Evolutionary conservation across 495 filamentous ascomycete species (phyloP), one percentile per base, ranked within the genome.

Genomic region (Emericellopsis terricola): DNA sequence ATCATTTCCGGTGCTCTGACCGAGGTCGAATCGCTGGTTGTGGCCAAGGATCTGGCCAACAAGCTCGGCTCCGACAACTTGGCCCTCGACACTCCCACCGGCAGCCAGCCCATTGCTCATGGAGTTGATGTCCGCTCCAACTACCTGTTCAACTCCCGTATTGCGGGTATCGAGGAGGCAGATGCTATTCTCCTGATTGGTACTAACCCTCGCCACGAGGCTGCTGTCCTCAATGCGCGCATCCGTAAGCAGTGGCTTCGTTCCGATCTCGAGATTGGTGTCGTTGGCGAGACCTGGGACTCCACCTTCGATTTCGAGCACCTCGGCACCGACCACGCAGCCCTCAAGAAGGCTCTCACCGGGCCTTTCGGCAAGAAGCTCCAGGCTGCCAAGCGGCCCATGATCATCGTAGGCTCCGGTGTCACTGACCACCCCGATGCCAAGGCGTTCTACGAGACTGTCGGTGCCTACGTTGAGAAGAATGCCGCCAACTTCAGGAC

Each of bases 241-340:
- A 97, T 97, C 46, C 69, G 89, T 39, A 97, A 97, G 60, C 89
- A 94, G 53, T 97, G 87, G 75, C 62, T 97, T 26, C 78, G 87
- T 40, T 94, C 89, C 20, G 86, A 97, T 50, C 70, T 97, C 16
- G 78, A 94, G 50, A 67, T 97, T 44, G 89, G 80, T 37, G 71
- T 96, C 39, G 76, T 97, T 35, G 89, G 89, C 39, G 82, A 94
- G 57, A 52, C 73, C 14, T 97, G 89, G 55, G 72, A 92, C 4
- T 81, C 81, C 29, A 97, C 83, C 26, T 97, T 94, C 42, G 85
- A 92, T 32, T 83, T 84, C 43, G 74, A 89, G 55, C 78, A 94
- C 49, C 68, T 97, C 26, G 89, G 89, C 29, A 53, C 68, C 15
- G 76, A 89, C 51, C 64, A 76, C 27, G 66, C 68, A 17, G 66